phyloP scores from a whole-genome alignment of 1,139 yeast genomes.

The Ogataea hybrid region DNA sequence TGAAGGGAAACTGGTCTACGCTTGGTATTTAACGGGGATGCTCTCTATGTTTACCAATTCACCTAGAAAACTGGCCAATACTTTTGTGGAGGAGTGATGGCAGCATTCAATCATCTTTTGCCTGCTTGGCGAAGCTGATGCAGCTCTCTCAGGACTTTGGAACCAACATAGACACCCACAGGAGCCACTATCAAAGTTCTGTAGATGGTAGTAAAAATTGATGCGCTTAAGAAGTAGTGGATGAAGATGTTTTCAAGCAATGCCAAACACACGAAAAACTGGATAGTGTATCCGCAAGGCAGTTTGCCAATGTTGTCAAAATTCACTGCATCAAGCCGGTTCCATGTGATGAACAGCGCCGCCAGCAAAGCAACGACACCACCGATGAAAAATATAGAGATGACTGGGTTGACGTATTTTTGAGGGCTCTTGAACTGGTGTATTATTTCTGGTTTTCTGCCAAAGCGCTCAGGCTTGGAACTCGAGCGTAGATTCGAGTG shows the following conservation, averaged over 20 bases:
- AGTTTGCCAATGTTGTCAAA: constrained; percentile 35
- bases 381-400: constrained; percentile 57
- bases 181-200: constrained; percentile 50
- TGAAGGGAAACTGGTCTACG: constrained; percentile 67
- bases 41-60: constrained; percentile 15
- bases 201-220: constrained; percentile 69
- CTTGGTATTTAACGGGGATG: constrained; percentile 27
- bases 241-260: constrained; percentile 64
- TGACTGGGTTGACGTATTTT: constrained; percentile 48
- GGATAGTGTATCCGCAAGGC: constrained; percentile 39
- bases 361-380: constrained; percentile 42
- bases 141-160: constrained; percentile 51
- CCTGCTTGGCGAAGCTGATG: constrained; percentile 25
- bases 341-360: constrained; percentile 50
- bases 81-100: constrained; percentile 30
- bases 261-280: constrained; percentile 52
- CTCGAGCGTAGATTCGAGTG: background rate
- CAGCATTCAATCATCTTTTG: constrained; percentile 17
- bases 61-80: constrained; percentile 53
- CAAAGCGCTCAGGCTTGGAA: constrained; percentile 41
- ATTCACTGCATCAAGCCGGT: constrained; percentile 43
- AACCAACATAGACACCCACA: constrained; percentile 65
- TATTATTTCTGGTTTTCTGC: constrained; percentile 61
- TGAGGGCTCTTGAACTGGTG: constrained; percentile 65
- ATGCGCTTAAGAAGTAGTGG: constrained; percentile 65